These are phyloP conservation scores for Saturnispora besseyi DNA, from an alignment of 805 yeast genomes.

Conservation along the genomic window DNA sequence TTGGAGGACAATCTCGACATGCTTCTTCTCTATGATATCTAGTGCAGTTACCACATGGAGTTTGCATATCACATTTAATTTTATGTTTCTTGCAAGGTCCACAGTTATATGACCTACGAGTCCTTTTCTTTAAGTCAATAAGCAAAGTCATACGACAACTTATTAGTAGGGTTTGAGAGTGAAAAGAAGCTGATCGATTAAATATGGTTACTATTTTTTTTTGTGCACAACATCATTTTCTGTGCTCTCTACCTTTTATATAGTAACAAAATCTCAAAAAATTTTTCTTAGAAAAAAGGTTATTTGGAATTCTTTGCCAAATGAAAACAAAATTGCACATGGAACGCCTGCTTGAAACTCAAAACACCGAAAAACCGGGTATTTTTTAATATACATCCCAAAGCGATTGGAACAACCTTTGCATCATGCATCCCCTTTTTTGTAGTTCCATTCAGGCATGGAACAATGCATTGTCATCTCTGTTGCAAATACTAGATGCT, in stretches of 20 bases:
- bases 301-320: too few species aligned
- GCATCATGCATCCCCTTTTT: too few species aligned
- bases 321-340: too few species aligned
- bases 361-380: too few species aligned
- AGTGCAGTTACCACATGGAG: constrained; percentile 40
- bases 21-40: constrained; percentile 11
- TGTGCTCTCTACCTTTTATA: neutral
- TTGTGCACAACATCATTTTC: neutral
- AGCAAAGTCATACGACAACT: neutral
- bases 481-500: too few species aligned
- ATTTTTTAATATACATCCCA: too few species aligned
- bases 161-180: neutral
- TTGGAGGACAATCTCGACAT: constrained; percentile 15
- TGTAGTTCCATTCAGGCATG: too few species aligned
- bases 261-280: neutral
- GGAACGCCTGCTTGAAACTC: too few species aligned
- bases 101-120: constrained; percentile 45
- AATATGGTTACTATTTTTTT: neutral
- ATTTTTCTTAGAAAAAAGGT: too few species aligned
- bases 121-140: constrained; percentile 24
- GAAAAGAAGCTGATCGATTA: neutral
- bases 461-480: too few species aligned
- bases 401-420: too few species aligned
- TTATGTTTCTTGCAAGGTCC: constrained; percentile 48
- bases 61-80: constrained; percentile 42